These are phyloP conservation scores for Curvularia sp. DNA, from an alignment of 2,329 filamentous ascomycete species.

Conservation along the genomic window DNA sequence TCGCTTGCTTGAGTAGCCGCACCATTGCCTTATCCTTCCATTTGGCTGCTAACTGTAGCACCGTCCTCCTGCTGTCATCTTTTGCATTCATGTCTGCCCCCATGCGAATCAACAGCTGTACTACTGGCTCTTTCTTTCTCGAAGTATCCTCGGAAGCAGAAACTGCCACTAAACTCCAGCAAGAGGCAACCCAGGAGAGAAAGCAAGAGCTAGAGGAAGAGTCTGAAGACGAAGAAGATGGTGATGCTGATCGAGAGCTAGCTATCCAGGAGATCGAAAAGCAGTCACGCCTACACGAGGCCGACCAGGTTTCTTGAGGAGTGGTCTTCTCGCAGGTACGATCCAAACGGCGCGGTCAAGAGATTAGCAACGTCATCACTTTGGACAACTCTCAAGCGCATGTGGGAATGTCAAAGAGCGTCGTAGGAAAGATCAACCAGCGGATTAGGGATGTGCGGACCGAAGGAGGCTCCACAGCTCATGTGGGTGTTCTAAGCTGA, in stretches of 20 bases:
- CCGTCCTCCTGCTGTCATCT: not conserved
- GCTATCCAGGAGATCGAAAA: conserved; percentile 21
- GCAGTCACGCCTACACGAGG: conserved; percentile 17
- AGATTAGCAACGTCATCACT: conserved; percentile 18
- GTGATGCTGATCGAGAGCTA: conserved; percentile 12
- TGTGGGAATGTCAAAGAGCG: conserved; percentile 14
- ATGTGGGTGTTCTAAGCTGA: not conserved
- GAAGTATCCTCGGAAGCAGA: too few species aligned
- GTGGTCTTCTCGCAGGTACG: conserved; percentile 19
- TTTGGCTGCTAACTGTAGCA: not conserved
- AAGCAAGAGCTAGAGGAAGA: conserved; percentile 14
- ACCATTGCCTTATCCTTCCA: not conserved
- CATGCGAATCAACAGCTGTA: too few species aligned
- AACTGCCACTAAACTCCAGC: conserved; percentile 16
- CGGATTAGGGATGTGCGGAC: conserved; percentile 5
- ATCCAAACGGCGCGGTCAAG: conserved; percentile 17
- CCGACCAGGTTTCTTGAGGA: conserved; percentile 19
- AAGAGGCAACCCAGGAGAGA: conserved; percentile 7
- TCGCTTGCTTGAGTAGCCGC: not conserved
- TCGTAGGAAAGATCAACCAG: conserved; percentile 21
- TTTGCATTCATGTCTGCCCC: not conserved
- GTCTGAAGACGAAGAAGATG: conserved; percentile 21
- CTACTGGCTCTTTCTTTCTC: too few species aligned
- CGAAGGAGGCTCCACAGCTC: not conserved
- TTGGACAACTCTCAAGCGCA: conserved; percentile 13